Conservation (phyloP, 331 rosid species). For the Rosa hybrid region DNA sequence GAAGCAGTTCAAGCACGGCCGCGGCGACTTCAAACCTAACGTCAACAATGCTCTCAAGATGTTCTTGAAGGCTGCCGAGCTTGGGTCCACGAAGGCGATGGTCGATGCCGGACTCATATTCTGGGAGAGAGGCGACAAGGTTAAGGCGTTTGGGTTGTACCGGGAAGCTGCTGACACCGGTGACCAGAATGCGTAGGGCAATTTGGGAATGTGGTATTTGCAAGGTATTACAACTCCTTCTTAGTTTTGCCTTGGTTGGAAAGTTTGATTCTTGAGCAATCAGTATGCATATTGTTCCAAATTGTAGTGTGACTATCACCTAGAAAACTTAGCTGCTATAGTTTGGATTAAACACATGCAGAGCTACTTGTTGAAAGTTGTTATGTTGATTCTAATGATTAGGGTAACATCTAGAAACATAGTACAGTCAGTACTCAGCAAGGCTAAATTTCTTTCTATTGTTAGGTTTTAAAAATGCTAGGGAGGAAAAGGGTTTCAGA, state of each 20-base stretch:
- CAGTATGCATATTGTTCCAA: background rate
- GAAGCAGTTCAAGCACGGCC: slow-evolving; percentile 81
- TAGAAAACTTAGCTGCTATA: background rate
- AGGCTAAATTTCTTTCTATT: no score
- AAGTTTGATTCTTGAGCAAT: background rate
- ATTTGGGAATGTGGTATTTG: slow-evolving; percentile 76
- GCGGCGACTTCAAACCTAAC: slow-evolving; percentile 46
- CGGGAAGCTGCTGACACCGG: slow-evolving; percentile 63
- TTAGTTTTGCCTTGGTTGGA: background rate
- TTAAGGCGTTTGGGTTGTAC: slow-evolving; percentile 53
- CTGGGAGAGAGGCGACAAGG: slow-evolving; percentile 71
- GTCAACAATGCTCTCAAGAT: slow-evolving; percentile 63
- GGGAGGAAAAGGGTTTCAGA: background rate
- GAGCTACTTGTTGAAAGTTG: no score
- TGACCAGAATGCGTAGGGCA: slow-evolving; percentile 69
- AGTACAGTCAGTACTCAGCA: no score
- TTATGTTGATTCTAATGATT: background rate
- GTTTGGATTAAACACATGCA: background rate
- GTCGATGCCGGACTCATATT: slow-evolving; percentile 84
- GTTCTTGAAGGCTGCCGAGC: slow-evolving; percentile 62
- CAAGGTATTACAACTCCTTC: slow-evolving; percentile 44
- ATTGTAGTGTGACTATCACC: background rate
- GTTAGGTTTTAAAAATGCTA: background rate
- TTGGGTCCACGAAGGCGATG: slow-evolving; percentile 78
- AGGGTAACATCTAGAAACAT: background rate